Base-by-base conservation (phyloP, 2,329 filamentous ascomycete genomes). In the Ophiostoma australiae region DNA sequence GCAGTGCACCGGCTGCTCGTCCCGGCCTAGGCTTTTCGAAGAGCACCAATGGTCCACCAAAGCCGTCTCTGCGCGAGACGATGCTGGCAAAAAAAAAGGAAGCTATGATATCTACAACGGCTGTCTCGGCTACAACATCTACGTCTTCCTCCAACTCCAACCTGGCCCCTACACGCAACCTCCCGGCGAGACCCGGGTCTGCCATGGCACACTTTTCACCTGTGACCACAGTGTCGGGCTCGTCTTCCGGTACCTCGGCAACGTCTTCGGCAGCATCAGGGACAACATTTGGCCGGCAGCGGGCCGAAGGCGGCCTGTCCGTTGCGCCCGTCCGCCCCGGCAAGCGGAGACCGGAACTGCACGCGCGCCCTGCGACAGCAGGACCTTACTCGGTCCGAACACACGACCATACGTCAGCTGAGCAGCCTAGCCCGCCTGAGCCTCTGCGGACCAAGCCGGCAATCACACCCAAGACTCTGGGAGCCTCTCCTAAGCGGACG, bases 41-140 rank as follows among this genome's bases (percentile, higher is more conserved):
- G 78, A 90, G 87, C 76, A 88, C 87, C 17, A 81, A 83, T 3
- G 78, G 82, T 33, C 79, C 84, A 35, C 79, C 84, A 58, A 90
- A 89, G 73, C 86, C 88, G 13, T 91, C 91, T 13, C 80, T 97
- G 35, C 90, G 92, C 74, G 94, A 97, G 76, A 85, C 92, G 3
- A 93, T 97, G 84, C 82, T 93, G 76, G 93, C 93, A 6, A 91
- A 94, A 77, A 94, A 93, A 80, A 92, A 84, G 76, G 87, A 84
- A 76, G 87, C 81, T 5, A 75, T 87, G 75, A 81, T 84, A 48
- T 31, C 52, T 5, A 31, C 67, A 15, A 55, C 41, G 23, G 4
- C 67, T 4, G 13, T 13, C 10, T 17, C 37, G 10, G 2, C n/a
- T 17, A 27, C 15, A 4, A 27, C 52, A 27, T 58, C 27, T 7